phyloP scores from a whole-genome alignment of 2,329 filamentous ascomycete genomes.

The Corinectria fuckeliana region DNA sequence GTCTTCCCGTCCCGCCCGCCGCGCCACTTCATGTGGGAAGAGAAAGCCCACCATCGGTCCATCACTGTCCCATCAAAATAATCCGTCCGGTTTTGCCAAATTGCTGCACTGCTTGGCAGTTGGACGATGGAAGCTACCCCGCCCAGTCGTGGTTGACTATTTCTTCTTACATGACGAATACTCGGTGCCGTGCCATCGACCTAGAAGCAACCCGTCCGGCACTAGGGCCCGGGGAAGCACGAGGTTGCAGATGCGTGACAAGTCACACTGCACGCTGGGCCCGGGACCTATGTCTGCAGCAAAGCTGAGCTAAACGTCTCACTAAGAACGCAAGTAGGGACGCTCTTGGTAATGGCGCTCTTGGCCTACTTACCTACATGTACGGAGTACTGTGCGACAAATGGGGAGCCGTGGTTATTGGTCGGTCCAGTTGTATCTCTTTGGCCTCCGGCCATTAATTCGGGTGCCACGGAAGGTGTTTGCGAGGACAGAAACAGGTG shows the following conservation, averaged over 20 bases:
- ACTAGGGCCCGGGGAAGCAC: slow-evolving; percentile 35
- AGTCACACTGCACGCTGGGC: slow-evolving; percentile 23
- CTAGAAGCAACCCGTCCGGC: slow-evolving; percentile 2
- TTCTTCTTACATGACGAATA: neutral
- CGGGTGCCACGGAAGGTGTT: slow-evolving; percentile 14
- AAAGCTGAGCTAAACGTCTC: neutral
- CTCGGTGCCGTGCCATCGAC: neutral
- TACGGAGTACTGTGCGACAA: neutral
- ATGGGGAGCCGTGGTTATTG: neutral
- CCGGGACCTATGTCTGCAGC: slow-evolving; percentile 6
- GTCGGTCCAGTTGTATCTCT: neutral
- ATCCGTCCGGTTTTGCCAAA: neutral
- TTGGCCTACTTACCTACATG: too few species aligned
- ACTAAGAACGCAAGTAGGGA: neutral
- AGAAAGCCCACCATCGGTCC: slow-evolving; percentile 13
- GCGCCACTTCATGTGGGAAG: slow-evolving; percentile 25
- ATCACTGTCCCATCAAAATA: neutral
- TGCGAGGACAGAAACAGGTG: neutral
- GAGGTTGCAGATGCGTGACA: slow-evolving; percentile 32
- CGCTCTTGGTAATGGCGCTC: neutral
- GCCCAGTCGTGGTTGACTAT: neutral
- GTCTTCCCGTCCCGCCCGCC: slow-evolving; percentile 36
- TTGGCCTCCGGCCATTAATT: neutral
- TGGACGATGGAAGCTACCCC: neutral
- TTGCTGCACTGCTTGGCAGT: neutral